These are phyloP conservation scores for Thecaphora thlaspeos DNA, from an alignment of 1,284 basidiomycete species.

Conservation along the genomic window DNA sequence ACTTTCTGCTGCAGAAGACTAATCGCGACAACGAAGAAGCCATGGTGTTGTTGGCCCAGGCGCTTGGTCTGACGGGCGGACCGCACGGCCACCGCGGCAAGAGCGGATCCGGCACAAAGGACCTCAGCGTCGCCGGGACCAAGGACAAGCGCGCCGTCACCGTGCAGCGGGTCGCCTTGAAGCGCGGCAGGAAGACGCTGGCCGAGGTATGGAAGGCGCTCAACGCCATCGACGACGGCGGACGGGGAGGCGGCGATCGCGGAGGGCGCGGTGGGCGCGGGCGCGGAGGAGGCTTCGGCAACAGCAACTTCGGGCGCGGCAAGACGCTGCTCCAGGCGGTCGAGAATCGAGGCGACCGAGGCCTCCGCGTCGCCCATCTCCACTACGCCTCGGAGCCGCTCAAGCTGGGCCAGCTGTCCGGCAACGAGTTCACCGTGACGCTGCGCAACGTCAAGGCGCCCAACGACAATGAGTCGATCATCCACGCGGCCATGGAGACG, in stretches of 20 bases:
- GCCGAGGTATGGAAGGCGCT: conserved; percentile 75
- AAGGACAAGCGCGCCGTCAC: conserved; percentile 98
- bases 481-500: conserved; percentile 75
- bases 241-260: conserved; percentile 63
- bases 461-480: conserved; percentile 20
- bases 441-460: conserved; percentile 67
- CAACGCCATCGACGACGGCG: conserved; percentile 59
- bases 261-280: conserved; percentile 61
- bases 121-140: conserved; percentile 87
- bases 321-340: conserved; percentile 23
- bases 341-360: conserved; percentile 60
- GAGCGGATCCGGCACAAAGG: conserved; percentile 56
- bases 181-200: conserved; percentile 74
- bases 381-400: conserved; percentile 76
- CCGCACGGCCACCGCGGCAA: not conserved
- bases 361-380: conserved; percentile 83
- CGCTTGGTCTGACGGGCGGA: conserved; percentile 57
- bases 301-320: conserved; percentile 18
- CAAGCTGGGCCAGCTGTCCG: conserved; percentile 90
- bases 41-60: conserved; percentile 68
- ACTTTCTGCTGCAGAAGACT: conserved; percentile 95
- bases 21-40: conserved; percentile 97
- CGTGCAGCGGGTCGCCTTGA: conserved; percentile 83
- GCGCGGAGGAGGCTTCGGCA: conserved; percentile 21
- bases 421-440: conserved; percentile 92